Conservation (phyloP, 2,329 filamentous ascomycete species). For the Venturia asperata region DNA sequence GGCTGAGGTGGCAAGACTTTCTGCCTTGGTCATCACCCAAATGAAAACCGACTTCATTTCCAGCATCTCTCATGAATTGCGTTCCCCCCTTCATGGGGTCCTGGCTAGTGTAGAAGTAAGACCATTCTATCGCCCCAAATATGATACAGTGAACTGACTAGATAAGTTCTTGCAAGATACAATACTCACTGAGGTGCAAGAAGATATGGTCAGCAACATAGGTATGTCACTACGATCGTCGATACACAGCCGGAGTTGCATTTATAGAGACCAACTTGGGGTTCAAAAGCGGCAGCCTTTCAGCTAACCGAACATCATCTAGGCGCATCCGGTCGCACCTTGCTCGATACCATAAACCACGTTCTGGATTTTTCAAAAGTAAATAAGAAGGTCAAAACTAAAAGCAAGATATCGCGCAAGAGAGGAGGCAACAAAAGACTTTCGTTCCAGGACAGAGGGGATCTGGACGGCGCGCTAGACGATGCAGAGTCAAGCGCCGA, state of each 20-base stretch:
- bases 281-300: neutral
- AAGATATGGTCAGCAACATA: conserved; percentile 13
- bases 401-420: conserved; percentile 1
- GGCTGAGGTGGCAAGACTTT: conserved; percentile 48
- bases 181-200: conserved; percentile 7
- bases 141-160: neutral
- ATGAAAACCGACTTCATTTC: conserved; percentile 38
- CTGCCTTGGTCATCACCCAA: conserved; percentile 40
- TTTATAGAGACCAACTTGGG: neutral
- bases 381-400: conserved; percentile 12
- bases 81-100: conserved; percentile 27
- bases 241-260: neutral
- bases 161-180: conserved; percentile 13
- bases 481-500: conserved; percentile 8
- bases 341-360: conserved; percentile 38
- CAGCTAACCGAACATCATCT: neutral
- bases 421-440: neutral
- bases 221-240: neutral
- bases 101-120: conserved; percentile 20
- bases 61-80: conserved; percentile 36
- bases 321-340: conserved; percentile 28
- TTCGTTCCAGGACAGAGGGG: neutral
- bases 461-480: neutral
- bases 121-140: neutral
- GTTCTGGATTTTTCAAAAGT: conserved; percentile 27